Base-by-base conservation (phyloP, 1,139 yeast species). In the Candida frijolesensis region DNA sequence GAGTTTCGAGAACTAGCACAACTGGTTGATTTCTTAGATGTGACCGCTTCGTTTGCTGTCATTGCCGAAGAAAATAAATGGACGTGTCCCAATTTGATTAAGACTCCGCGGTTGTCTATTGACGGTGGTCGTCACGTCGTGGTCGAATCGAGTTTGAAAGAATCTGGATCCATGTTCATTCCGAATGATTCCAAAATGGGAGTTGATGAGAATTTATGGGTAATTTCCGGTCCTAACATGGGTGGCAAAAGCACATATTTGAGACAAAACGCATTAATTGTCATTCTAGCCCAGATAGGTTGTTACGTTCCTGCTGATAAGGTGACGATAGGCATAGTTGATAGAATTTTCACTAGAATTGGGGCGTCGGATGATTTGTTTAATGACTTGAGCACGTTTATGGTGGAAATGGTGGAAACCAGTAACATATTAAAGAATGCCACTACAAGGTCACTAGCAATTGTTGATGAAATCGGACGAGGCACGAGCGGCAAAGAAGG, bases 391-490 rank as follows among this genome's bases (percentile, higher is more conserved):
- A 89, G 96, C 56, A 92, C 99, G 0, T 94, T 94, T 61, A 91
- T 94, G 98, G 96, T 92, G 14, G 98, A 94, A 60, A 92, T 94
- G 98, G 81, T 89, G n/a, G 99, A 94, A 63, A 89, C 97, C 0
- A 86, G 96, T 25, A 78, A 82, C 54, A 91, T 94, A 37, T 68
- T 94, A 49, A 76, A 80, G 45, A 82, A 88, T 53, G 96, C 98
- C 1, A 90, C 98, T 0, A 62, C 76, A 0, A 68, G 77, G 42
- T 91, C 98, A 0, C 68, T 94, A 55, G 97, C 97, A 0, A 87
- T 94, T 32, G 82, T 94, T 44, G 99, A 94, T 68, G 99, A 94
- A 60, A 85, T 94, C n/a, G 99, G 99, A 0, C 76, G 99, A 53
- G 99, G 99, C 0, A 94, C 99, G 0, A 88, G 96, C 54, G 87